Percentiles rank a stretch among this genome's conserved stretches.
phyloP scores from a whole-genome alignment of 129 eudicot genomes.

The Flaveria brownii region DNA sequence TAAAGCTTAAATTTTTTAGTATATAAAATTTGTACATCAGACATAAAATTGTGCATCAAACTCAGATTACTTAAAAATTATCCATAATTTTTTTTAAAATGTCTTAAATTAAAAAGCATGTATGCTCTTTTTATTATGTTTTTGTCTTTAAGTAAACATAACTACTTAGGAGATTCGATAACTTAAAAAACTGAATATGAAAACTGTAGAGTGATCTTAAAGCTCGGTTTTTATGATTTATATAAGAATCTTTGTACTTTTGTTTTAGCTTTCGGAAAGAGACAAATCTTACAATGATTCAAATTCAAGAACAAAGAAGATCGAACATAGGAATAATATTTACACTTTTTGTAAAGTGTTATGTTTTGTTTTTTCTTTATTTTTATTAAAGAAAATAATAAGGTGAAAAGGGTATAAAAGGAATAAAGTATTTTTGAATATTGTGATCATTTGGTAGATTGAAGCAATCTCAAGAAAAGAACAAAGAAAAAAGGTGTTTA shows the following conservation, averaged over 20 bases:
- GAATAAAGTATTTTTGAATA: conserved; percentile 16
- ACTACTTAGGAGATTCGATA: not conserved
- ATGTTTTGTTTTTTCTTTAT: conserved; percentile 23
- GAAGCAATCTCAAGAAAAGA: conserved; percentile 33
- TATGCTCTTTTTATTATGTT: not conserved
- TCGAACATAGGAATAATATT: conserved; percentile 41
- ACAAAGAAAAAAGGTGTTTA: conserved; percentile 26
- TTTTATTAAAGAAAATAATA: conserved; percentile 22
- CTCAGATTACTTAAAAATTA: no score
- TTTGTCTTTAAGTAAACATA: no score
- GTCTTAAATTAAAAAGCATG: no score
- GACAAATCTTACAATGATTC: conserved; percentile 27
- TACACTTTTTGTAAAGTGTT: conserved; percentile 34
- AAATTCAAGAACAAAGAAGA: conserved; percentile 39
- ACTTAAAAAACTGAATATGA: not conserved
- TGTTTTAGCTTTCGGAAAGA: conserved; percentile 26
- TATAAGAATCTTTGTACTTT: conserved; percentile 33
- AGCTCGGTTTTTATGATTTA: conserved; percentile 19
- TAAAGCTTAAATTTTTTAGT: no score
- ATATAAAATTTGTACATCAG: no score
- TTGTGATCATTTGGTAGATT: conserved; percentile 29
- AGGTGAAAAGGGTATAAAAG: conserved; percentile 31
- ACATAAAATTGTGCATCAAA: no score
- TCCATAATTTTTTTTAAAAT: no score
- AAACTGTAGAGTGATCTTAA: conserved; percentile 2